A percentile compares a stretch with the other conserved stretches of the same genome.
These are phyloP conservation scores for Asterophora parasitica DNA, from an alignment of 768 basidiomycete genomes.

Conservation along the genomic window DNA sequence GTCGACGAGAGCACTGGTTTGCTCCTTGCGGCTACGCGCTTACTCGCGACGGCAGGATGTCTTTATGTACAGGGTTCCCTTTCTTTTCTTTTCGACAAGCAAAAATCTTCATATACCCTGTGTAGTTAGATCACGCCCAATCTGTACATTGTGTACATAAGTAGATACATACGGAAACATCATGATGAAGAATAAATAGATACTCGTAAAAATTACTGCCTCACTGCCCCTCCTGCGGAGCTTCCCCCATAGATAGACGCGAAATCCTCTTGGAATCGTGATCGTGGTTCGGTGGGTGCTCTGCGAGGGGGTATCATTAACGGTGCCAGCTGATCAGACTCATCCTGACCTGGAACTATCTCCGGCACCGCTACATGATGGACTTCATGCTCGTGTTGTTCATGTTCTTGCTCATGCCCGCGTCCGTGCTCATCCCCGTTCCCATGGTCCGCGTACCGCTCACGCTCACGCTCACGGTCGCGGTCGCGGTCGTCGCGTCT, in stretches of 20 bases:
- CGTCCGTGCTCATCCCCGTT: background rate
- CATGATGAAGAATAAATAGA: background rate
- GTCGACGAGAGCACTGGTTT: too few species aligned
- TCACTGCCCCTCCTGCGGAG: conserved; percentile 2
- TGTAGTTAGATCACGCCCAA: too few species aligned
- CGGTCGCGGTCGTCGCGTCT: conserved; percentile 19
- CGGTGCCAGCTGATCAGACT: conserved; percentile 21
- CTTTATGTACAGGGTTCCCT: too few species aligned
- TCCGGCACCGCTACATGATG: conserved; percentile 5
- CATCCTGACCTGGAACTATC: conserved; percentile 18
- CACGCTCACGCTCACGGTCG: background rate
- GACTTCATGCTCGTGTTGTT: background rate
- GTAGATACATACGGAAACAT: too few species aligned
- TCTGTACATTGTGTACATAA: too few species aligned
- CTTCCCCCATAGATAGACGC: conserved; percentile 18
- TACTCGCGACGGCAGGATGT: too few species aligned
- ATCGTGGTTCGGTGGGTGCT: conserved; percentile 17
- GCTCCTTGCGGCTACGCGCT: too few species aligned
- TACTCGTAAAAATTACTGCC: background rate
- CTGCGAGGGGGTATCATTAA: conserved; percentile 25
- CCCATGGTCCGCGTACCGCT: too few species aligned
- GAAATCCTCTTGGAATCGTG: conserved; percentile 23
- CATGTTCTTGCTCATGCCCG: conserved; percentile 6
- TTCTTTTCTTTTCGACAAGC: too few species aligned
- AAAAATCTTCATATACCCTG: too few species aligned